Evolutionary conservation across 2,329 filamentous ascomycete genomes (phyloP), one percentile per base, ranked within the genome.

Genomic region (Aspergillus fumigatiaffinis): DNA sequence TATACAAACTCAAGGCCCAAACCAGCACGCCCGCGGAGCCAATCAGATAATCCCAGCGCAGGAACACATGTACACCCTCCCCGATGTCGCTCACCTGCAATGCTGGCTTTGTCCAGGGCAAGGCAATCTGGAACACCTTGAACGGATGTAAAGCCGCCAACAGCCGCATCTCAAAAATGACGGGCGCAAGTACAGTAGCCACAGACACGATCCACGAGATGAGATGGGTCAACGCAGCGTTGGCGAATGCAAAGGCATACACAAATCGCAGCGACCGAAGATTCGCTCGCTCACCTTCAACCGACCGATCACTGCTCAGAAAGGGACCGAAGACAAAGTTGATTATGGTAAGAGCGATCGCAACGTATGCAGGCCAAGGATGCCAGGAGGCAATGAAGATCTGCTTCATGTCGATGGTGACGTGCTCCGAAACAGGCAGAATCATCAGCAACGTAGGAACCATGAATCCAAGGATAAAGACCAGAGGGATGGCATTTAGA

Each of bases 331-430:
- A 63, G 52, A 68, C 4, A 44, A 64, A 46, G 54, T 69, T 66
- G 42, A 75, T 61, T 1, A 68, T 21, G 2, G 64, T 71, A 4
- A 77, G 73, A n/a, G 77, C 60, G 10, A 80, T 52, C 3, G 74
- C 73, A 6, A 80, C 74, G 64, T 75, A 79, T 20, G 80, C 63
- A 0, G 81, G 79, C 68, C 81, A 83, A 3, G 75, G 68, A 60
- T 83, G 80, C 79, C 81, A 83, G 49, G 79, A 60, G 1, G 78
- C 78, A 26, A 81, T 78, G 55, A 77, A 73, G 23, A 71, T 70
- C 62, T 83, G 80, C 60, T 80, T 82, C 12, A 71, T 68, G n/a
- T 73, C 67, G 17, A 73, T 64, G 1, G 72, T 71, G 14, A 80
- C 60, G 1, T 72, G 23, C 0, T 63, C 65, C 0, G 78, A 79